Conservation (phyloP, 2,329 filamentous ascomycete genomes). For the Diaporthe aspalathi region DNA sequence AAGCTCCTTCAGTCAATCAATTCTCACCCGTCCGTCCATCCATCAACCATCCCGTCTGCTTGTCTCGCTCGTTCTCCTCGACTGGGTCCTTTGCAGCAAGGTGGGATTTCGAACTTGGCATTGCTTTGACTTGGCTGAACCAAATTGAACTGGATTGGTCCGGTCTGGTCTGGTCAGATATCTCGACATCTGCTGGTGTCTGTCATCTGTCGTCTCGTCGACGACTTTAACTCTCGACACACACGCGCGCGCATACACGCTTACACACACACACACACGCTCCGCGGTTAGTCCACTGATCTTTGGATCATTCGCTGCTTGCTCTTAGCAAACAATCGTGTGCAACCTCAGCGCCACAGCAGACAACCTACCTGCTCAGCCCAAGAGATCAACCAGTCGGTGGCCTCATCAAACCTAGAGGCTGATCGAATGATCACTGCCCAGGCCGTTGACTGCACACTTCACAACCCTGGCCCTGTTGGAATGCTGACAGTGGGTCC, state of each 20-base stretch:
- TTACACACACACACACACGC: neutral
- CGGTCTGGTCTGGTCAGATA: constrained; percentile 11
- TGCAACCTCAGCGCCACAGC: neutral
- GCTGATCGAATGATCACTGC: neutral
- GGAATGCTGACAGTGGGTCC: constrained; percentile 30
- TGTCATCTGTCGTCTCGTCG: neutral
- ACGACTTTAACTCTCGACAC: constrained; percentile 26
- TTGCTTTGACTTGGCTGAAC: constrained; percentile 8
- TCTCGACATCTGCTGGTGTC: constrained; percentile 15
- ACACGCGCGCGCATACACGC: neutral
- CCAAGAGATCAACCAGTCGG: neutral
- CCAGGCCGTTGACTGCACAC: neutral
- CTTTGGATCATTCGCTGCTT: constrained; percentile 18
- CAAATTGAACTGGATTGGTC: neutral
- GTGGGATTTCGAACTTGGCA: neutral
- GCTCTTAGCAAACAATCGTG: constrained; percentile 21
- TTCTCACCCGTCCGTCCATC: too few species aligned
- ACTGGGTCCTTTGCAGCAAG: neutral
- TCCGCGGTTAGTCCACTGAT: neutral
- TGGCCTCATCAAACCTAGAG: neutral
- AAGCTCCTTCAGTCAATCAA: neutral
- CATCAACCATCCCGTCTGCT: constrained; percentile 19
- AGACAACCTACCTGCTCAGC: neutral
- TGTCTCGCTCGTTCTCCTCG: constrained; percentile 14
- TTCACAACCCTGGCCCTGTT: constrained; percentile 23